Evolutionary conservation across 2,329 filamentous ascomycete species (phyloP).

Genomic region (Fusarium nisikadoi): DNA sequence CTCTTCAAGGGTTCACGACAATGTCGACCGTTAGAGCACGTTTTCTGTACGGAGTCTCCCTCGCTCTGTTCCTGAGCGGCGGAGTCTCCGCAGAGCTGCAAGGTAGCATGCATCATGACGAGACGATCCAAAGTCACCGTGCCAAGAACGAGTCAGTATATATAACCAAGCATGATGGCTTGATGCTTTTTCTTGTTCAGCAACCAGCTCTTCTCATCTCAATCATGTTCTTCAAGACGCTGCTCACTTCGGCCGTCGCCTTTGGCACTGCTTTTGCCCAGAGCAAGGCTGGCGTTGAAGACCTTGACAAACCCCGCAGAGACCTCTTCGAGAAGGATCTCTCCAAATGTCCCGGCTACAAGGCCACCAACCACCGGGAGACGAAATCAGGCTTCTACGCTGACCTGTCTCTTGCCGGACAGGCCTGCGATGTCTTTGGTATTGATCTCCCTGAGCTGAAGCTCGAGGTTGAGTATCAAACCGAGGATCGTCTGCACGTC

Average conservation of each 20-base stretch:
- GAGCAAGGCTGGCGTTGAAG: constrained; percentile 34
- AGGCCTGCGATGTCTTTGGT: constrained; percentile 81
- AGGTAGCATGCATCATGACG: constrained; percentile 8
- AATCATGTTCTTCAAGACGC: constrained; percentile 33
- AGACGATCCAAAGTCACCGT: neutral
- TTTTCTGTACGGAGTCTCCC: neutral
- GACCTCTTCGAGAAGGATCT: constrained; percentile 38
- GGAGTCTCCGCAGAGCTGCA: constrained; percentile 21
- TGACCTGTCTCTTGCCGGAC: constrained; percentile 74
- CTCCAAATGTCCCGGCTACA: constrained; percentile 72
- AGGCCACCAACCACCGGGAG: constrained; percentile 67
- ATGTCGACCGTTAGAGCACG: neutral
- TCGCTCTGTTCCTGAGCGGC: neutral
- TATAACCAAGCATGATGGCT: constrained; percentile 10
- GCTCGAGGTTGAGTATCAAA: constrained; percentile 65
- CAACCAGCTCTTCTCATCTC: constrained; percentile 2
- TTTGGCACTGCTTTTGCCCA: constrained; percentile 31
- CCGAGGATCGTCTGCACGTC: constrained; percentile 71
- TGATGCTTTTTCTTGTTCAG: neutral
- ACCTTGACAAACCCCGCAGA: constrained; percentile 27
- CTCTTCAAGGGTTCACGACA: neutral
- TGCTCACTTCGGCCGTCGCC: constrained; percentile 24
- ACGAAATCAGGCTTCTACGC: constrained; percentile 71
- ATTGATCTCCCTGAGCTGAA: constrained; percentile 75
- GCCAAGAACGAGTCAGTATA: constrained; percentile 13